Evolutionary conservation across 2,329 filamentous ascomycete species (phyloP).

Genomic region (Hansfordia pulvinata): DNA sequence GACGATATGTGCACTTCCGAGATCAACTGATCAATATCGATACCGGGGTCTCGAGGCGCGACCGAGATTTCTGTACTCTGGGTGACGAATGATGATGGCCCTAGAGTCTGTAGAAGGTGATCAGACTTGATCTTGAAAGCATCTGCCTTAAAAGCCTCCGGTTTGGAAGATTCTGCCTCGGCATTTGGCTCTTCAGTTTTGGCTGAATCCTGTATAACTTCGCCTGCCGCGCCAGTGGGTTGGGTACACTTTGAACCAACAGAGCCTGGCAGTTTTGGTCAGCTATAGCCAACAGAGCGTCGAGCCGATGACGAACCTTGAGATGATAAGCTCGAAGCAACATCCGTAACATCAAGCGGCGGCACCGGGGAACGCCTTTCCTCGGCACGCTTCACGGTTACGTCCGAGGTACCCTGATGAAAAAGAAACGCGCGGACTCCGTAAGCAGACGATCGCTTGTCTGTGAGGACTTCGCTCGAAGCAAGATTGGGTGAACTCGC

Average conservation of each 20-base stretch:
- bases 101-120: constrained; percentile 23
- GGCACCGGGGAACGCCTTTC: constrained; percentile 7
- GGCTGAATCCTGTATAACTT: too few relatives aligned
- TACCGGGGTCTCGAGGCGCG: constrained; percentile 17
- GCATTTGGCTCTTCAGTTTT: too few relatives aligned
- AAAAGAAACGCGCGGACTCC: constrained; percentile 11
- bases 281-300: not conserved
- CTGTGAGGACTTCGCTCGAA: constrained; percentile 4
- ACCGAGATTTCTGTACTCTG: constrained; percentile 23
- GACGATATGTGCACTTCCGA: constrained; percentile 24
- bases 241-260: constrained; percentile 30
- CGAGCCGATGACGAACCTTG: constrained; percentile 17
- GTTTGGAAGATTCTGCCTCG: too few relatives aligned
- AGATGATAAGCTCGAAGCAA: constrained; percentile 16
- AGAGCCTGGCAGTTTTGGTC: constrained; percentile 20
- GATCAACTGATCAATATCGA: constrained; percentile 18
- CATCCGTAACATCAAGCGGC: constrained; percentile 7
- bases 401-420: constrained; percentile 8
- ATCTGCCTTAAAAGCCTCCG: too few relatives aligned
- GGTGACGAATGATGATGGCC: constrained; percentile 26
- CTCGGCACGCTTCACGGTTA: constrained; percentile 8
- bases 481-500: constrained; percentile 2
- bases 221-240: too few relatives aligned
- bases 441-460: constrained; percentile 9
- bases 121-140: constrained; percentile 15